Evolutionary conservation across 352 stramenopile species (phyloP).

Genomic region (Phytopythium vexans): DNA sequence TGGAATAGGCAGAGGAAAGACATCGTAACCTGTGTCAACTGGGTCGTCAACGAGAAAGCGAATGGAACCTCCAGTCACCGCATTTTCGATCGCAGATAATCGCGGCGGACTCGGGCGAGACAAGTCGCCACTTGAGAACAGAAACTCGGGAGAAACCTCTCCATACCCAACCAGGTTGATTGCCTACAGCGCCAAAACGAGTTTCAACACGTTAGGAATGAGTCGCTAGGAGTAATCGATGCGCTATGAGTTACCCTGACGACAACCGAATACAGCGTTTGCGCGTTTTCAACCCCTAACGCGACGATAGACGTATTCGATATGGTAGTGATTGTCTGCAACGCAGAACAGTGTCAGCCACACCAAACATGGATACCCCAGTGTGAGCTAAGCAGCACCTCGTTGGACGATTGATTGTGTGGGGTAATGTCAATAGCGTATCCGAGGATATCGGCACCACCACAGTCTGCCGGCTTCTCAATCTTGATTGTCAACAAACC

Average conservation of each 20-base stretch:
- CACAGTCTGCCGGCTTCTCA: constrained; percentile 26
- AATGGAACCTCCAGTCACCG: constrained; percentile 35
- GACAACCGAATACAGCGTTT: constrained; percentile 34
- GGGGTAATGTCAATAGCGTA: constrained; percentile 12
- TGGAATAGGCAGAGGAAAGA: too few relatives aligned
- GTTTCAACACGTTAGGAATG: background rate
- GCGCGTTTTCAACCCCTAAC: constrained; percentile 32
- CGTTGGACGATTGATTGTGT: background rate
- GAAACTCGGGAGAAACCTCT: constrained; percentile 22
- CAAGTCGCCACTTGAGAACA: constrained; percentile 23
- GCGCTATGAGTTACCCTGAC: constrained; percentile 24
- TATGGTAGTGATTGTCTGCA: constrained; percentile 1
- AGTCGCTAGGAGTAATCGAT: background rate
- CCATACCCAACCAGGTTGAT: constrained; percentile 41
- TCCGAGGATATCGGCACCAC: constrained; percentile 30
- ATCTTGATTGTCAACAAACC: constrained; percentile 40
- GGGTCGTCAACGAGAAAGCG: constrained; percentile 27
- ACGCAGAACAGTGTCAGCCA: background rate
- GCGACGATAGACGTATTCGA: constrained; percentile 15
- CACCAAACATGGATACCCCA: background rate
- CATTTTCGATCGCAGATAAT: constrained; percentile 10
- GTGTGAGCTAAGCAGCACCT: constrained; percentile 12
- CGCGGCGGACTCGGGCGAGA: constrained; percentile 42
- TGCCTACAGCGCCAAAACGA: constrained; percentile 10
- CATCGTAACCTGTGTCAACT: constrained; percentile 31